Base-by-base conservation (phyloP, 2,329 filamentous ascomycete species). In the Talaromyces sp. region DNA sequence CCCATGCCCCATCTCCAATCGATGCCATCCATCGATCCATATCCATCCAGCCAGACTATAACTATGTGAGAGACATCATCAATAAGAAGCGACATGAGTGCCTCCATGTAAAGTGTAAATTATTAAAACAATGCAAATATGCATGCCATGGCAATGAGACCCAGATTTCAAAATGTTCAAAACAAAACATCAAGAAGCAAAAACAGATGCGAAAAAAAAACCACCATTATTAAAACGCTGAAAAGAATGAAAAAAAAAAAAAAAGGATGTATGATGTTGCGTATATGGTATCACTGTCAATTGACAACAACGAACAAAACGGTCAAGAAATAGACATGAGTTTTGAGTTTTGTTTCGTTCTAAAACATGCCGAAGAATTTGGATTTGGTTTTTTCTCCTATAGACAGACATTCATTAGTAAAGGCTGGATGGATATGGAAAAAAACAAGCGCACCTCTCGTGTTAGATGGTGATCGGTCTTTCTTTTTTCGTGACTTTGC, bases 301-400 rank as follows among this genome's bases (percentile, higher is more conserved):
- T 47, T 47, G 44, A 47, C n/a, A 25, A 47, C 44, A 47, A 47
- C 44, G 19, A 25, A 47, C 44, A 47, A 47, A 25, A 47, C n/a
- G 7, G 36, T 39, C 36, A 7, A 39, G 6, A 39, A 39, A 39
- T 39, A n/a, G 15, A 39, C 17, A 39, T 39, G 36, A 7, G 11
- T 5, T 11, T 47, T 9, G 42, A 22, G 19, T 5, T 47, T 25
- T 39, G 36, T 44, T 44, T 17, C 13, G 17, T 11, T 47, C 27
- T 30, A 70, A 53, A 70, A 70, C 28, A 70, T 63, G 51, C 65
- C 66, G 58, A 70, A 67, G 51, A 67, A 64, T 56, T 66, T 66
- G n/a, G 60, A 59, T 55, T 65, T 65, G 13, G 51, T 9, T 56
- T 59, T 59, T 27, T 58, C 62, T n/a, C 59, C 60, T 64, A 22